Conservation (phyloP, 352 stramenopile genomes). For the Phytopythium cucurbitacearum region DNA sequence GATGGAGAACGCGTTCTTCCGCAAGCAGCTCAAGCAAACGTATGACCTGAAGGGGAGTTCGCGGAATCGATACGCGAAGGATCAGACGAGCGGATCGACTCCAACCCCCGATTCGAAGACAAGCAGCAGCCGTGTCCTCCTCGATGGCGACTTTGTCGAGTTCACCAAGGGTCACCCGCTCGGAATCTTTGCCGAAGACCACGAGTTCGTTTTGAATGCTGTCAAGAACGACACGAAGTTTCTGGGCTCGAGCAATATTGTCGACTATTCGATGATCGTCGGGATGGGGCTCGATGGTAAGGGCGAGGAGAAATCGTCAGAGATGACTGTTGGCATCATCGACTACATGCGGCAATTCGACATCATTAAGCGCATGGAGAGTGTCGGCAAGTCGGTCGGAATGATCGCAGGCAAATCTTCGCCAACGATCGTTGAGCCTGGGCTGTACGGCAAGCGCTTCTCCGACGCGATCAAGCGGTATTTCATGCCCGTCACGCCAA, state of each 20-base stretch:
- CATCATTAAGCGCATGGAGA: conserved; percentile 98
- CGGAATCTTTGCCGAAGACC: conserved; percentile 62
- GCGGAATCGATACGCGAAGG: conserved; percentile 90
- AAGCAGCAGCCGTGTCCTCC: conserved; percentile 38
- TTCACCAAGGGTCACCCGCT: conserved; percentile 75
- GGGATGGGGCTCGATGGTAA: conserved; percentile 44
- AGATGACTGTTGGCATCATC: conserved; percentile 98
- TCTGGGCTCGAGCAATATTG: conserved; percentile 97
- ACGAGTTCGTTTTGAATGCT: conserved; percentile 71
- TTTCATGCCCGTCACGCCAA: conserved; percentile 95
- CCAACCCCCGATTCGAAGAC: not conserved
- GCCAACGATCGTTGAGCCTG: conserved; percentile 97
- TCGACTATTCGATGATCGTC: conserved; percentile 99
- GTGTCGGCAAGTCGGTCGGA: conserved; percentile 95
- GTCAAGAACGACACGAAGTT: conserved; percentile 98
- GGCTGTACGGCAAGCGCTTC: conserved; percentile 95
- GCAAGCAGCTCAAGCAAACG: conserved; percentile 89
- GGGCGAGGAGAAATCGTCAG: conserved; percentile 25
- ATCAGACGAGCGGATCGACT: conserved; percentile 1
- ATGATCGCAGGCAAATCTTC: conserved; percentile 98
- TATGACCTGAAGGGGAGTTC: conserved; percentile 99
- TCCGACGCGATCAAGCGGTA: conserved; percentile 94
- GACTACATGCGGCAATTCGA: conserved; percentile 99
- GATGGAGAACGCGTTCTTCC: conserved; percentile 97
- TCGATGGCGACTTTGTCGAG: conserved; percentile 86